Conservation (phyloP, 2,329 filamentous ascomycete genomes). For the Hymenoscyphus salicellus region DNA sequence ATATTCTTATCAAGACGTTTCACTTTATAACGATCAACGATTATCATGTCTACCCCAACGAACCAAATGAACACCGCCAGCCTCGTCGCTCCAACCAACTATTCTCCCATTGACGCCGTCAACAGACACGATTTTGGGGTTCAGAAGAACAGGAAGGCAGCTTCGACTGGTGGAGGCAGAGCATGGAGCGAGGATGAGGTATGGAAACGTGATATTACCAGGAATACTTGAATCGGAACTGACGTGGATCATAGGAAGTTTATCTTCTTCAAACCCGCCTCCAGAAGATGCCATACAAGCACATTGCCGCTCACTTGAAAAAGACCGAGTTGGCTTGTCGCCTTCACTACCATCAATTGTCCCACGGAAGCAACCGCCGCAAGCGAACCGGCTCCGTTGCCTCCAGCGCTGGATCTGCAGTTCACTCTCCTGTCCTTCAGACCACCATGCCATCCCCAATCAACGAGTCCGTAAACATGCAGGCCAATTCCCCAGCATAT, state of each 20-base stretch:
- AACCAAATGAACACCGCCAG: slow-evolving; percentile 36
- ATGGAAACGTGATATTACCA: slow-evolving; percentile 23
- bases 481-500: slow-evolving; percentile 37
- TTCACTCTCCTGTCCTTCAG: slow-evolving; percentile 50
- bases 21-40: slow-evolving; percentile 30
- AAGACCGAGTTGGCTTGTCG: slow-evolving; percentile 87
- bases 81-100: slow-evolving; percentile 31
- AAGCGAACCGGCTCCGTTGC: slow-evolving; percentile 72
- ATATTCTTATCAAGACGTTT: slow-evolving; percentile 21
- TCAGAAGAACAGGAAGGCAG: slow-evolving; percentile 63
- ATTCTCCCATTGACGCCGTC: slow-evolving; percentile 48
- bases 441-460: slow-evolving; percentile 50
- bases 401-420: slow-evolving; percentile 51
- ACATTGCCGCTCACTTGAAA: slow-evolving; percentile 79
- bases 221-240: slow-evolving; percentile 10
- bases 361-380: slow-evolving; percentile 75
- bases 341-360: slow-evolving; percentile 82
- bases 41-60: slow-evolving; percentile 34
- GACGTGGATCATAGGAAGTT: slow-evolving; percentile 56
- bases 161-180: slow-evolving; percentile 70
- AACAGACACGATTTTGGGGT: slow-evolving; percentile 59
- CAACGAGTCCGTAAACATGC: slow-evolving; percentile 38
- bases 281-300: slow-evolving; percentile 89
- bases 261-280: slow-evolving; percentile 81
- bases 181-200: slow-evolving; percentile 88